Evolutionary conservation across 1,284 basidiomycete species (phyloP).

Genomic region (Moniliophthora roreri): DNA sequence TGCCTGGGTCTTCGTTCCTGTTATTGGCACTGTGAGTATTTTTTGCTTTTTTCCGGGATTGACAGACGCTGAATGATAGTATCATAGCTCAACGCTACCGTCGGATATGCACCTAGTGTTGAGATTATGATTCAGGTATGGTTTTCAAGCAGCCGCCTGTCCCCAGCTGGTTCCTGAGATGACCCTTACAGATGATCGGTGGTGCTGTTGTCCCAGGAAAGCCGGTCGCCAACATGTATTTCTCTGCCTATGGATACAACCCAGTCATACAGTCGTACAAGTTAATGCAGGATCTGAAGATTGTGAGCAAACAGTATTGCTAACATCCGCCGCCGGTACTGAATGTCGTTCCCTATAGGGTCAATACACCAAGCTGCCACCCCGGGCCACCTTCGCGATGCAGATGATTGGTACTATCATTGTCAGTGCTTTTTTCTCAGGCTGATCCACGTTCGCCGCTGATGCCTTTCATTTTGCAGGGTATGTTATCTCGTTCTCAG

Average conservation of each 20-base stretch:
- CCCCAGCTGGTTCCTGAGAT: not conserved
- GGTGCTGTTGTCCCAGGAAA: conserved; percentile 39
- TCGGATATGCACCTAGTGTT: conserved; percentile 23
- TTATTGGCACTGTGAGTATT: conserved; percentile 37
- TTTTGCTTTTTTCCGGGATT: not conserved
- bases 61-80: not conserved
- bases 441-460: too few species aligned
- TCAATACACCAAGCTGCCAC: conserved; percentile 53
- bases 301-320: conserved; percentile 28
- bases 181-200: conserved; percentile 33
- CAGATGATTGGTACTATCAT: conserved; percentile 42
- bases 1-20: conserved; percentile 39
- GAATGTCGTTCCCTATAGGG: conserved; percentile 12
- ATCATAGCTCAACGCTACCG: conserved; percentile 15
- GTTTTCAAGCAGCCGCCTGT: not conserved
- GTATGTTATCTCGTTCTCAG: not conserved
- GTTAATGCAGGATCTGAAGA: conserved; percentile 42
- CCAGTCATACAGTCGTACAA: conserved; percentile 27
- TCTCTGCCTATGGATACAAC: conserved; percentile 24
- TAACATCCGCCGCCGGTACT: too few species aligned
- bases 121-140: conserved; percentile 20
- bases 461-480: conserved; percentile 8
- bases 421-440: conserved; percentile 21
- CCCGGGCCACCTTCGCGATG: conserved; percentile 41
- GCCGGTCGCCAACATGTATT: conserved; percentile 44